Evolutionary conservation across 129 eudicot genomes (phyloP).

Genomic region (Centrapalus pauciflorus): DNA sequence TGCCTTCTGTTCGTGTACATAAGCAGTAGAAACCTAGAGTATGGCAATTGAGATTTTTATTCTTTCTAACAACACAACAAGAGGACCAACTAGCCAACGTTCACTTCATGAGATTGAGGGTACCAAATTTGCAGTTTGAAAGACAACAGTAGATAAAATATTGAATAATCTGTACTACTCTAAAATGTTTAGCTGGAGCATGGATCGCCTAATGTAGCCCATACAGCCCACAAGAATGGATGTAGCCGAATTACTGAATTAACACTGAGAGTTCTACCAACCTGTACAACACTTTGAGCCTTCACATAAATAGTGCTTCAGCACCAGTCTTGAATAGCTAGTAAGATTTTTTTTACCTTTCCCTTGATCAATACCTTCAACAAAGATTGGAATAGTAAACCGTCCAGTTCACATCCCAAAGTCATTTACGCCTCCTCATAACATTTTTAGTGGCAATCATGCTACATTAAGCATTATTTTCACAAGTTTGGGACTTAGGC

Average conservation of each 20-base stretch:
- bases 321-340: not conserved
- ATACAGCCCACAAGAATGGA: not conserved
- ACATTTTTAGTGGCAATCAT: not conserved
- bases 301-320: not conserved
- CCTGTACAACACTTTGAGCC: not conserved
- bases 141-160: too few species aligned
- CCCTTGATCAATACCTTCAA: not conserved
- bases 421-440: not conserved
- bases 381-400: not conserved
- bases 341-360: not conserved
- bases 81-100: not conserved
- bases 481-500: not conserved
- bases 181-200: not conserved
- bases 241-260: not conserved
- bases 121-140: not conserved
- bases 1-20: not conserved
- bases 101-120: not conserved
- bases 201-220: not conserved
- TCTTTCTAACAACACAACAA: not conserved
- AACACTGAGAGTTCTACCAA: not conserved
- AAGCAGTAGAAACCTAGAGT: not conserved
- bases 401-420: not conserved
- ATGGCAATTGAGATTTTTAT: too few species aligned
- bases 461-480: not conserved
- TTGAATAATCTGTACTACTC: too few species aligned